phyloP scores from a whole-genome alignment of 2,329 filamentous ascomycete species.

The Clarireedia hainanense region DNA sequence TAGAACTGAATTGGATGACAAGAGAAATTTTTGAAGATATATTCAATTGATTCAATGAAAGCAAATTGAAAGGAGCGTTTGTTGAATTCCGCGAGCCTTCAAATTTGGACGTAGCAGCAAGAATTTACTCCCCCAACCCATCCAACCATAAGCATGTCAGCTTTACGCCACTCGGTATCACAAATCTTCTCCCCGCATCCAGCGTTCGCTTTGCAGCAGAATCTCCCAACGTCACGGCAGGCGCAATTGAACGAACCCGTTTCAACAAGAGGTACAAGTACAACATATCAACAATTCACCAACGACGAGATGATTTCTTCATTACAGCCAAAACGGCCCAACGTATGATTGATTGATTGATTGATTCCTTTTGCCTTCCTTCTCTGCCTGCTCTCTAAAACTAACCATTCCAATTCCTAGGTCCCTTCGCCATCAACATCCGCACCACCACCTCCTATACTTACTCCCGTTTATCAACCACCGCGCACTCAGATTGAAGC shows the following conservation, averaged over 20 bases:
- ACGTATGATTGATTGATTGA: constrained; percentile 7
- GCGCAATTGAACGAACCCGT: not conserved
- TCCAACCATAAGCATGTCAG: too few species aligned
- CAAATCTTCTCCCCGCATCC: constrained; percentile 17
- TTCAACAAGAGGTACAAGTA: not conserved
- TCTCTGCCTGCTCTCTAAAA: not conserved
- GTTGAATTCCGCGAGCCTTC: too few species aligned
- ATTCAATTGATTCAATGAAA: too few species aligned
- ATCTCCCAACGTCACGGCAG: not conserved
- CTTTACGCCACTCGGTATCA: constrained; percentile 14
- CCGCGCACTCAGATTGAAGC: constrained; percentile 40
- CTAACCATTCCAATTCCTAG: not conserved
- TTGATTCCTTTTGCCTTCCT: not conserved
- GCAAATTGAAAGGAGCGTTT: too few species aligned
- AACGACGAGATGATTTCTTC: not conserved
- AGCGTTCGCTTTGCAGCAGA: not conserved
- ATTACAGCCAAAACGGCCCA: constrained; percentile 15
- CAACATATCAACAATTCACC: not conserved
- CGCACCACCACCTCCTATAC: not conserved
- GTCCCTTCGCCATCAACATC: not conserved
- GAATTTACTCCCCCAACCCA: too few species aligned
- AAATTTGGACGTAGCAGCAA: too few species aligned
- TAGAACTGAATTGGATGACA: too few species aligned
- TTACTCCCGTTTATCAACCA: not conserved
- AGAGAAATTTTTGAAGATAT: too few species aligned